Percentiles rank a stretch among this genome's conserved stretches.
These are phyloP conservation scores for Colletotrichum sp. DNA, from an alignment of 2,329 filamentous ascomycete species.

Conservation along the genomic window DNA sequence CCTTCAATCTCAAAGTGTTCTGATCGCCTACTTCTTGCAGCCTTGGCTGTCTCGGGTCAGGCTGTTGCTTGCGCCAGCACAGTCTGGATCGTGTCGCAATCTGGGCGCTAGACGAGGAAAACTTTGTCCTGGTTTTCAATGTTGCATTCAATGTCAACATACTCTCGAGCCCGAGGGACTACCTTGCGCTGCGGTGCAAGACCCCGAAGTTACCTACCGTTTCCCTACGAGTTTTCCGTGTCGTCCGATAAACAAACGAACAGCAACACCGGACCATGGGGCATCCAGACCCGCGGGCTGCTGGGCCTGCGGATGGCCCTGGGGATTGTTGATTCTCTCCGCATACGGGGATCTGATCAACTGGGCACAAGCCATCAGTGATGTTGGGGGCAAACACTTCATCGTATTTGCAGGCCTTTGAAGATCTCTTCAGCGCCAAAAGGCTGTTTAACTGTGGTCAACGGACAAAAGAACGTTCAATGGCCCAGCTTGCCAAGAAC, in stretches of 20 bases:
- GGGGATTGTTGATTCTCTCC: background rate
- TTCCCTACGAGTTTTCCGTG: background rate
- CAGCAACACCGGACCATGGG: background rate
- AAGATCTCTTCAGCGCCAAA: background rate
- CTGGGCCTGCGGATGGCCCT: background rate
- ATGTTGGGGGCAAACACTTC: background rate
- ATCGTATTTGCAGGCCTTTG: background rate
- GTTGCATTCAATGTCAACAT: background rate
- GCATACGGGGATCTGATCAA: background rate
- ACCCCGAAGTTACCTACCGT: background rate
- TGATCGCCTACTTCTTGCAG: slow-evolving; percentile 12
- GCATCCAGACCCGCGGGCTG: background rate
- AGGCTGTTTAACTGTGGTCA: background rate
- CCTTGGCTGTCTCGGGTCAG: slow-evolving; percentile 13
- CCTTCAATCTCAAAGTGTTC: background rate
- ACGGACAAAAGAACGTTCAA: background rate
- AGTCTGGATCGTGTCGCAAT: background rate
- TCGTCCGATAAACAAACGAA: background rate
- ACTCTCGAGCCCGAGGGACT: background rate
- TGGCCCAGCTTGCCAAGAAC: background rate
- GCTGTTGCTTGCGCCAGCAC: background rate
- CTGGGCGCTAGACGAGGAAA: background rate
- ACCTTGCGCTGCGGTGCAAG: background rate
- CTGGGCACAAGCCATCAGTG: background rate
- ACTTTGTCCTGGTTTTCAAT: background rate